phyloP scores from a whole-genome alignment of 441 rosid species.

The Melastoma candidum region DNA sequence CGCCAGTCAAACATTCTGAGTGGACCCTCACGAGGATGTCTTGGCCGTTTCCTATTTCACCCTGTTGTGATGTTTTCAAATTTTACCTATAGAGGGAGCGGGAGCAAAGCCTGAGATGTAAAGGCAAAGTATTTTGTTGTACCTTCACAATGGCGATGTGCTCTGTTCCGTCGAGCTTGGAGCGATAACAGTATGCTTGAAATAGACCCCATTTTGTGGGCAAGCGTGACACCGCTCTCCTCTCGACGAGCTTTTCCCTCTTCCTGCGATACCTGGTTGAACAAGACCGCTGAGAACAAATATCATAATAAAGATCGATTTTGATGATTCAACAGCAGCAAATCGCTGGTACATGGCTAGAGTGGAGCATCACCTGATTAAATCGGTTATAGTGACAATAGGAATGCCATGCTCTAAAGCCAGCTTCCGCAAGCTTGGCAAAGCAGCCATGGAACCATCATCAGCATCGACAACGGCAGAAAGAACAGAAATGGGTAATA shows the following conservation, averaged over 20 bases:
- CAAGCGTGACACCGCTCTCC: constrained; percentile 45
- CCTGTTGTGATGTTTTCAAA: constrained; percentile 27
- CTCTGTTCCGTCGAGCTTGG: constrained; percentile 68
- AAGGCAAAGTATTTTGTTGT: neutral
- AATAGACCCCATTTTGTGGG: constrained; percentile 84
- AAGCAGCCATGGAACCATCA: constrained; percentile 59
- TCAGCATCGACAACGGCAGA: constrained; percentile 54
- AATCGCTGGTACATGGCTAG: neutral
- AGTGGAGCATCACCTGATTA: constrained; percentile 40
- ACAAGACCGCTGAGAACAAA: neutral
- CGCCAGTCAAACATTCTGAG: constrained; percentile 81
- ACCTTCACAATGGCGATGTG: constrained; percentile 76
- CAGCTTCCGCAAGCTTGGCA: constrained; percentile 33
- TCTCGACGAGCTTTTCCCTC: constrained; percentile 66
- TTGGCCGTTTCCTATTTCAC: constrained; percentile 55
- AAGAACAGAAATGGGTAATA: constrained; percentile 59
- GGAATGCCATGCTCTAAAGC: constrained; percentile 49
- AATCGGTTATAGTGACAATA: constrained; percentile 60
- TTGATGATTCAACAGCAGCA: neutral
- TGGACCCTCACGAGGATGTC: constrained; percentile 82
- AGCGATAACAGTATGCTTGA: constrained; percentile 55
- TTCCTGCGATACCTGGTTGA: constrained; percentile 56
- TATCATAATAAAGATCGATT: neutral
- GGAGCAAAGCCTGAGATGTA: neutral
- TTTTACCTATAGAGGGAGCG: constrained; percentile 2